A percentile compares a stretch with the other conserved stretches of the same genome.
Conservation (phyloP, 495 filamentous ascomycete genomes). For the Xylaria venustula region DNA sequence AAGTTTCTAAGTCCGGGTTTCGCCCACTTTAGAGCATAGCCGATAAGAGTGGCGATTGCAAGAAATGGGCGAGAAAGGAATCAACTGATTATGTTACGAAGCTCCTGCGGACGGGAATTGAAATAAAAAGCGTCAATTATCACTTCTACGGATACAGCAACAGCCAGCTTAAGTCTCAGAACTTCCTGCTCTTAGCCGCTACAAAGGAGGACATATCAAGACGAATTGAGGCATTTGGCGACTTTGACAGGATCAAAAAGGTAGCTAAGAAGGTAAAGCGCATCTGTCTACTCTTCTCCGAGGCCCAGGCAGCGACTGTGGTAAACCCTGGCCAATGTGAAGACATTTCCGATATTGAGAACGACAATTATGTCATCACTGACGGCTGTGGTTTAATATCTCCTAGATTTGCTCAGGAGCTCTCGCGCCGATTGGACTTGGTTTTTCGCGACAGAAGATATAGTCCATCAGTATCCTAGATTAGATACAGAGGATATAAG, state of each 20-base stretch:
- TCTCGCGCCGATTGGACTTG: constrained; percentile 36
- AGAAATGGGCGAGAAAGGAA: constrained; percentile 38
- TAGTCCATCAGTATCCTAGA: constrained; percentile 50
- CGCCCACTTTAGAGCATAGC: constrained; percentile 23
- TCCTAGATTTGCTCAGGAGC: constrained; percentile 31
- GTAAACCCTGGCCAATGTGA: constrained; percentile 40
- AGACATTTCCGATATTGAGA: constrained; percentile 49
- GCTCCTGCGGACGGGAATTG: constrained; percentile 39
- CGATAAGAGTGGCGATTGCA: constrained; percentile 6
- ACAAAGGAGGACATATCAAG: constrained; percentile 34
- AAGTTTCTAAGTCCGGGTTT: constrained; percentile 41
- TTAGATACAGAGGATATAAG: constrained; percentile 52
- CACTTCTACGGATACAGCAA: constrained; percentile 55
- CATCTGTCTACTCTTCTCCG: constrained; percentile 50
- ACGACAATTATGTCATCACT: constrained; percentile 46
- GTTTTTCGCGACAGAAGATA: constrained; percentile 43
- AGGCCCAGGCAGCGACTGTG: constrained; percentile 35
- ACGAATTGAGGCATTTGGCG: constrained; percentile 44
- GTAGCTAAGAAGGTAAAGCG: constrained; percentile 52
- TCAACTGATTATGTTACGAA: constrained; percentile 41
- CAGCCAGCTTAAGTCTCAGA: constrained; percentile 50
- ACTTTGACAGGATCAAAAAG: constrained; percentile 52
- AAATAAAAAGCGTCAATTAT: constrained; percentile 41
- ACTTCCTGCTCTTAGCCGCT: constrained; percentile 46
- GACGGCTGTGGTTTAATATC: constrained; percentile 53